Percentiles rank a stretch among this genome's conserved stretches.
Evolutionary conservation across 805 yeast genomes (phyloP).

Genomic region (Yarrowia keelungensis): DNA sequence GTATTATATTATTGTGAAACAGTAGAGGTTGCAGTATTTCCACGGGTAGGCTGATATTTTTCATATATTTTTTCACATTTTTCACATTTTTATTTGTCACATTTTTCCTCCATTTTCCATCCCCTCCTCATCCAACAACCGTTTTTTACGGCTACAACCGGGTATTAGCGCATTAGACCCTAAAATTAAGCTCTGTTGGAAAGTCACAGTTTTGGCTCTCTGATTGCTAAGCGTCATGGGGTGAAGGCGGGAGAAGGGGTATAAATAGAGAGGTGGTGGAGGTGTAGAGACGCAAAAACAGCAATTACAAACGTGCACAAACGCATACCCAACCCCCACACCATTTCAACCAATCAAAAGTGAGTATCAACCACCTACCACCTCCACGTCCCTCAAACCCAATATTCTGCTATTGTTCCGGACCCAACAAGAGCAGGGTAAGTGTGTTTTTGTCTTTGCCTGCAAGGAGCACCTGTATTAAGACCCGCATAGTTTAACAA

Average conservation of each 20-base stretch:
- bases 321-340: no score
- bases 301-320: no score
- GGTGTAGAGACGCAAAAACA: no score
- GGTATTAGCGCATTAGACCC: constrained; percentile 15
- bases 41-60: no score
- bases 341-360: no score
- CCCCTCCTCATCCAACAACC: background rate
- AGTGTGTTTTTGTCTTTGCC: background rate
- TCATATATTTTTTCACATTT: background rate
- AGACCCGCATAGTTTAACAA: constrained; percentile 11
- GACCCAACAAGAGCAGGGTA: constrained; percentile 37
- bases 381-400: no score
- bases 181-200: background rate
- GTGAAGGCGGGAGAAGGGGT: background rate
- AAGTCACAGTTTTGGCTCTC: background rate
- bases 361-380: no score
- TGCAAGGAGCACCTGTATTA: background rate
- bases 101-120: background rate
- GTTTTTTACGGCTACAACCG: constrained; percentile 34
- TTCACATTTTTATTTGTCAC: background rate
- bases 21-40: no score
- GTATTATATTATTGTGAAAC: no score
- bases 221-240: constrained; percentile 29
- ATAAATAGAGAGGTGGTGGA: no score
- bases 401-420: constrained; percentile 22